These are phyloP conservation scores for Psilocybe cyanescens DNA, from an alignment of 768 basidiomycete species.

Conservation along the genomic window DNA sequence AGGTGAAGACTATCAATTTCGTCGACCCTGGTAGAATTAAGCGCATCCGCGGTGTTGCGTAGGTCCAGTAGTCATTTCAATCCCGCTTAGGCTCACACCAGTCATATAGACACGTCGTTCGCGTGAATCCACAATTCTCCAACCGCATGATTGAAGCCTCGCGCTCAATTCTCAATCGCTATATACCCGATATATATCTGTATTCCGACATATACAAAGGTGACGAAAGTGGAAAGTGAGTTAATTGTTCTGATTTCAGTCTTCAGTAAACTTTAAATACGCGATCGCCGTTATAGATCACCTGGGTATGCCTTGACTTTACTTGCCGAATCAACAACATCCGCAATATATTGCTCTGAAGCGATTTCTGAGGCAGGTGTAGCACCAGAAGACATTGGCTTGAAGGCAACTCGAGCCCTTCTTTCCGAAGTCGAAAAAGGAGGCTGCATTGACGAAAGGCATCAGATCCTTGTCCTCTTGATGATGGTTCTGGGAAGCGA, in stretches of 20 bases:
- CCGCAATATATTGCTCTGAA: slow-evolving; percentile 86
- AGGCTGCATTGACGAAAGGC: slow-evolving; percentile 90
- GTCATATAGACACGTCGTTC: slow-evolving; percentile 81
- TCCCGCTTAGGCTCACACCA: slow-evolving; percentile 4
- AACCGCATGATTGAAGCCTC: slow-evolving; percentile 97
- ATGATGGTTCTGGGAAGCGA: slow-evolving; percentile 98
- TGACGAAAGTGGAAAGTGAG: slow-evolving; percentile 95
- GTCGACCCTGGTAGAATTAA: slow-evolving; percentile 90
- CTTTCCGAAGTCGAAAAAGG: slow-evolving; percentile 79
- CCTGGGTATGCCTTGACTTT: slow-evolving; percentile 94
- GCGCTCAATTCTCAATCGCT: slow-evolving; percentile 91
- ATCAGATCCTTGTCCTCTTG: slow-evolving; percentile 83
- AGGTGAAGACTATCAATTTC: slow-evolving; percentile 92
- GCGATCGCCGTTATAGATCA: slow-evolving; percentile 59
- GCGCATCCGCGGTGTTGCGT: slow-evolving; percentile 96
- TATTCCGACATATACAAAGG: slow-evolving; percentile 99
- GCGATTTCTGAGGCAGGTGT: slow-evolving; percentile 81
- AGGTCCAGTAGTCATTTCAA: slow-evolving; percentile 35
- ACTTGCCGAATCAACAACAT: slow-evolving; percentile 91
- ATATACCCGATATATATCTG: slow-evolving; percentile 97
- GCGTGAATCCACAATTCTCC: slow-evolving; percentile 96
- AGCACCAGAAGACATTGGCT: slow-evolving; percentile 91
- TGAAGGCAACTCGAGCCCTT: slow-evolving; percentile 78
- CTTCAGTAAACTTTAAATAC: not conserved
- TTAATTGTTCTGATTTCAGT: slow-evolving; percentile 2